Base-by-base conservation (phyloP, 2,329 filamentous ascomycete species). In the Fusarium sororula region DNA sequence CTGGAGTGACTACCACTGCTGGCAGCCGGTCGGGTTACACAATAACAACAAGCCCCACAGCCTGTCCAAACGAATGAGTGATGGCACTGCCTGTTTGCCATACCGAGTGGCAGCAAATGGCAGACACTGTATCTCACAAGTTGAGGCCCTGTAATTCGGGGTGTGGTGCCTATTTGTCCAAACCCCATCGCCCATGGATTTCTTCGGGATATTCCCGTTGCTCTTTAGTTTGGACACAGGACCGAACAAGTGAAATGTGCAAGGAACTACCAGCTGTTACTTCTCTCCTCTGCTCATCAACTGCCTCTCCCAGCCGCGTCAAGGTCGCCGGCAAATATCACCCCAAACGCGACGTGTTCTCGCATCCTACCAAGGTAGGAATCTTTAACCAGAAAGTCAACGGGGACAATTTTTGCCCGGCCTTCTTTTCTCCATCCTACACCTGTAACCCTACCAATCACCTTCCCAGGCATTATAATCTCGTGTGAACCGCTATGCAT, bases 241-340 rank as follows among this genome's bases (percentile, higher is more conserved):
- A 3, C 2, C 0, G 4, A 32, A 18, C 3, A 18, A 24, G 3
- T 3, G 3, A 51, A 0, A 20, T 14, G 0, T 17, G 3, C 5
- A n/a, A 50, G 1, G 4, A 18, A 2, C 8, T 4, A 0, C 0
- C 14, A 5, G 0, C 15, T 3, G 1, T 15, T 0, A 24, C 0
- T 18, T 0, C 2, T 51, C 7, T 35, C 10, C 22, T 35, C 22
- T 14, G 0, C 9, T 8, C 28, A 13, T 50, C 7, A 10, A 14
- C 5, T 14, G 2, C 5, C 48, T 51, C 28, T 3, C 22, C 2
- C 22, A 35, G 48, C 22, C 15, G 5, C 3, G 3, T 5, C n/a
- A 4, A 38, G 4, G 7, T 12, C 13, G 3, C 9, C 1, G 10
- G 28, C 13, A 20, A 68, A 62, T 7, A 14, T 8, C 3, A 0